Evolutionary conservation across 768 basidiomycete species (phyloP), one percentile per base, ranked within the genome.

Genomic region (Vishniacozyma victoriae): DNA sequence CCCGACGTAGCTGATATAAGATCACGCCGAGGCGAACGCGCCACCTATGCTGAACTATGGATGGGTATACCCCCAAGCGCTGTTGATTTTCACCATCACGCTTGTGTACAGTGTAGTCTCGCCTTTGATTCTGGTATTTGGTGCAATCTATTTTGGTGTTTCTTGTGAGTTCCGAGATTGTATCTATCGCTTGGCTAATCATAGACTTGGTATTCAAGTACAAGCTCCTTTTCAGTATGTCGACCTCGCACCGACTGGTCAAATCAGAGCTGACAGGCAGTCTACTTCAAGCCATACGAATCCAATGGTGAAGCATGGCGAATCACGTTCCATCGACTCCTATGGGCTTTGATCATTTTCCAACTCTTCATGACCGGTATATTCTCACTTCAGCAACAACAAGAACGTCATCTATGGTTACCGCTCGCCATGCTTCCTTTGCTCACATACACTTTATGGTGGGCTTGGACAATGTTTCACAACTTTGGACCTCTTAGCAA

Each of bases 11-110:
- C 44, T 45, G 23, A 37, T 7, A 5, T 12, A 62, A 96, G 93
- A 99, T 63, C 92, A 83, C 55, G 93, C 91, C 15, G 95, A 95
- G 69, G 78, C 97, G 14, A 95, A 99, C 64, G 90, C 91, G 0
- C 95, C 95, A 5, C 91, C 95, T 0, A 88, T 92, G 85, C 86
- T 97, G 73, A 97, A 96, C 72, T 93, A 97, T 59, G 95, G 95
- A 42, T 80, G 86, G 41, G 90, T 99, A 11, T 99, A 96, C 69
- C 95, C 95, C 0, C 93, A 96, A 67, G 87, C 92, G 4, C 89
- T 97, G 50, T 77, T 99, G 36, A 84, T 97, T 70, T 97, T 96
- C 72, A 86, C 90, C 54, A 86, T 99, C 72, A 92, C 87, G 29
- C 75, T 99, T 62, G 77, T 92, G 27, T 97, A 97, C 76, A 92